These are phyloP conservation scores for Xylaria sp. DNA, from an alignment of 2,329 filamentous ascomycete species.

Conservation along the genomic window DNA sequence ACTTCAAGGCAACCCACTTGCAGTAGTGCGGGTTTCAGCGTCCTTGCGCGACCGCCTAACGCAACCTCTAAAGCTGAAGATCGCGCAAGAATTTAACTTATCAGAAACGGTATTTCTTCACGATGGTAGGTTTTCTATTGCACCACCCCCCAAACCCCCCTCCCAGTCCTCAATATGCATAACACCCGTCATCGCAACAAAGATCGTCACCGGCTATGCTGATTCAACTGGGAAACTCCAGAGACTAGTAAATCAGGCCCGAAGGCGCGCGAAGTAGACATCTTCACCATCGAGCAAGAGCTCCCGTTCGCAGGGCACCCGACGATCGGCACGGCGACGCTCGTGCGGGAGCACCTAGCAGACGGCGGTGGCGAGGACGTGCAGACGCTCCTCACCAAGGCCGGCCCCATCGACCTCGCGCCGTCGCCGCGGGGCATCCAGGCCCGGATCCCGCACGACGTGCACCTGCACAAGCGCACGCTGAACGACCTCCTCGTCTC, in stretches of 20 bases:
- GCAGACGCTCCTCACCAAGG: slow-evolving; percentile 64
- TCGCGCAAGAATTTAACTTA: slow-evolving; percentile 72
- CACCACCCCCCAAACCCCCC: neutral
- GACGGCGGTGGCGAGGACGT: slow-evolving; percentile 56
- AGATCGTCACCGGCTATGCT: slow-evolving; percentile 48
- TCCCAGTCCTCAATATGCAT: no score
- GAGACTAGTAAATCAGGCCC: slow-evolving; percentile 48
- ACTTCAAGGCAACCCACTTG: slow-evolving; percentile 70
- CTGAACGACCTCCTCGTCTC: slow-evolving; percentile 53
- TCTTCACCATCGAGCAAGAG: slow-evolving; percentile 66
- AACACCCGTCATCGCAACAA: neutral
- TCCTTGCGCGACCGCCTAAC: slow-evolving; percentile 53
- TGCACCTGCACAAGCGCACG: slow-evolving; percentile 67
- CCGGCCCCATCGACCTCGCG: slow-evolving; percentile 53
- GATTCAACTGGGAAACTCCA: slow-evolving; percentile 37
- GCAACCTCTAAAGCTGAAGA: slow-evolving; percentile 65
- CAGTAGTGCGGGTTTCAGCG: slow-evolving; percentile 65
- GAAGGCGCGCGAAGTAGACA: slow-evolving; percentile 62
- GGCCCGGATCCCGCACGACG: slow-evolving; percentile 74
- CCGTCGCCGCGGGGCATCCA: slow-evolving; percentile 53
- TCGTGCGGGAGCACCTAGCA: slow-evolving; percentile 55
- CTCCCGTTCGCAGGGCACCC: slow-evolving; percentile 73
- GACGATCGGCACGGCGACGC: slow-evolving; percentile 66
- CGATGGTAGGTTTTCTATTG: slow-evolving; percentile 48
- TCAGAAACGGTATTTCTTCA: slow-evolving; percentile 73